Base-by-base conservation (phyloP, 2,329 filamentous ascomycete species). In the Ophiostoma tasmaniense region DNA sequence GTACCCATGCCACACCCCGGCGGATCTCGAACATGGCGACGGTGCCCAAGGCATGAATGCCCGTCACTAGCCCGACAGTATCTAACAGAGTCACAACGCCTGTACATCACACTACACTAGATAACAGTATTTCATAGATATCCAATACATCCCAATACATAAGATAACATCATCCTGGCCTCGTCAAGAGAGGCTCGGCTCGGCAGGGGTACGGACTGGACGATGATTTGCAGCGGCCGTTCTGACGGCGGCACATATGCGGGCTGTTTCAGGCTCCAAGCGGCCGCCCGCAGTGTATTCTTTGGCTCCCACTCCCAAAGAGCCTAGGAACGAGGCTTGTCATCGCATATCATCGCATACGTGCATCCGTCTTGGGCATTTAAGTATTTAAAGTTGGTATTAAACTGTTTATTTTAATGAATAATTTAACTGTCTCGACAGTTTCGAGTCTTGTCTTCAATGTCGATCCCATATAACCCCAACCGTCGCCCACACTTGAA, bases 381-480 rank as follows among this genome's bases (percentile, higher is more conserved):
- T 25, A 55, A 25, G 2, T 55, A 25, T 25, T 55, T 55, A 25
- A 55, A 13, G 3, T 55, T 13, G 22, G 13, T 17, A 25, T 4
- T 55, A 3, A 25, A 25, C 14, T 55, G 25, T 55, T 55, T 25
- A 25, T 55, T 55, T 25, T 14, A 2, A 25, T 13, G 10, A 25
- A 11, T 25, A 22, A 25, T 55, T 22, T 25, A 55, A 55, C 10
- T 25, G 3, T 11, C 22, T 25, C 17, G 45, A 22, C 11, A 55
- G 50, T 55, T 55, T 55, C 33, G 67, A 28, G 35, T 61, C 33
- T 66, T 17, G 35, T 61, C 33, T 50, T 67, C 62, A 61, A 66
- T n/a, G 61, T 39, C 20, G 68, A 70, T 69, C 68, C 33, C 55
- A 65, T 69, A 70, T 67, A 69, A 67, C 25, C 55, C 68, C 68